These are phyloP conservation scores for Kluyveromyces aestuarii DNA, from an alignment of 805 yeast genomes.

Conservation along the genomic window DNA sequence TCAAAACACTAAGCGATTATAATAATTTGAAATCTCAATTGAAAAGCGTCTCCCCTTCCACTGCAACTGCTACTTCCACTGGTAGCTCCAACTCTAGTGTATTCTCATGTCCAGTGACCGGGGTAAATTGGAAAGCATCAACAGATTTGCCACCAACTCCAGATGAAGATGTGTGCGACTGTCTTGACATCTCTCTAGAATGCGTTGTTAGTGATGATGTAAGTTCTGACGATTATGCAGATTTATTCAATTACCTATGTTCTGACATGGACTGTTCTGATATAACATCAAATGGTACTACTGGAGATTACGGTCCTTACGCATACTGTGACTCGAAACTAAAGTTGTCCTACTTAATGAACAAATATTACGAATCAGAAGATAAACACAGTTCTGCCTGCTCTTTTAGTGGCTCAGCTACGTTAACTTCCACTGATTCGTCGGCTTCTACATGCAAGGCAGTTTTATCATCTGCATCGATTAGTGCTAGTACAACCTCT, in stretches of 20 bases:
- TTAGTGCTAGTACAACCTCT: constrained; percentile 33
- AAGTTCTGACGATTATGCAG: constrained; percentile 42
- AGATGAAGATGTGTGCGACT: constrained; percentile 46
- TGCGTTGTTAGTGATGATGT: constrained; percentile 42
- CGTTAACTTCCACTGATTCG: constrained; percentile 35
- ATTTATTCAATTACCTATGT: constrained; percentile 46
- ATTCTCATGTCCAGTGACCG: constrained; percentile 48
- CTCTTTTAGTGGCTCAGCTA: constrained; percentile 54
- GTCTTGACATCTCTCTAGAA: constrained; percentile 39
- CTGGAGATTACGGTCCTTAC: constrained; percentile 56
- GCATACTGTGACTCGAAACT: constrained; percentile 60
- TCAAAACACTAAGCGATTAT: constrained; percentile 49
- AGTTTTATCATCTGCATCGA: constrained; percentile 45
- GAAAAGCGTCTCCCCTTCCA: constrained; percentile 39
- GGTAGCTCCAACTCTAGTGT: constrained; percentile 25
- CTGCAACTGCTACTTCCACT: constrained; percentile 29
- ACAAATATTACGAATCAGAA: constrained; percentile 43
- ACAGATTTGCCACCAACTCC: constrained; percentile 65
- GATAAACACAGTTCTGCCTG: constrained; percentile 39
- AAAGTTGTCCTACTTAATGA: constrained; percentile 48
- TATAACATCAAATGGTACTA: constrained; percentile 45
- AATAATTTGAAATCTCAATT: constrained; percentile 47
- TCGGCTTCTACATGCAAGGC: constrained; percentile 41
- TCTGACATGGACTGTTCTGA: constrained; percentile 46
- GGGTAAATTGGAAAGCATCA: constrained; percentile 48